Percentiles rank a stretch among this genome's conserved stretches.
Evolutionary conservation across 169 alveolate species (phyloP).

Genomic region (Neospora caninum): DNA sequence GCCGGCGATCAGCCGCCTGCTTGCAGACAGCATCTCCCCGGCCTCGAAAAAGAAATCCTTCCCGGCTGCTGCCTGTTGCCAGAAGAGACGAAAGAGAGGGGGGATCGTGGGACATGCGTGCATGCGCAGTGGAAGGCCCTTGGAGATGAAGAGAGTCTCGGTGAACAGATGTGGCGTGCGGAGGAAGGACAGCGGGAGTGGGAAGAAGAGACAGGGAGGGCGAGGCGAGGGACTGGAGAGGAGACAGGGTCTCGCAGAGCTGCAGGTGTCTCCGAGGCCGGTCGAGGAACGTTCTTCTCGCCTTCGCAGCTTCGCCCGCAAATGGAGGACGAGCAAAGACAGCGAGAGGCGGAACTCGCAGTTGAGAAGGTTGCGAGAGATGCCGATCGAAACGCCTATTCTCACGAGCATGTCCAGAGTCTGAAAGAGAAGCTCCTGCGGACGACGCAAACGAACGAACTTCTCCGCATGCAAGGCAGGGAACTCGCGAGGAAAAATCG

Average conservation of each 20-base stretch:
- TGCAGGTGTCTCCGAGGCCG: background rate
- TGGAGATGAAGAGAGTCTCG: background rate
- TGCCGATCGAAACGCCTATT: background rate
- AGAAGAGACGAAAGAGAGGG: background rate
- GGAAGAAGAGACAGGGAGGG: too few relatives aligned
- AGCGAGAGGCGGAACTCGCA: background rate
- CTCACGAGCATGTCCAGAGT: background rate
- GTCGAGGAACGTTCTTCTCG: background rate
- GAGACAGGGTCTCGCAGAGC: too few relatives aligned
- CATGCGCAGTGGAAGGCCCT: background rate
- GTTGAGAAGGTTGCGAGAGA: background rate
- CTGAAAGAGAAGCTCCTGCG: background rate
- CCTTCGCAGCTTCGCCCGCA: background rate
- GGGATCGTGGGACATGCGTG: background rate
- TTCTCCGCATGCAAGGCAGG: background rate
- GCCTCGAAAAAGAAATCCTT: background rate
- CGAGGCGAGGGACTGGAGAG: too few relatives aligned
- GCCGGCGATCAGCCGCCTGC: background rate
- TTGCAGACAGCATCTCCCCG: background rate
- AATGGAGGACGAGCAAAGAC: background rate
- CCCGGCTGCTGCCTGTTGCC: background rate
- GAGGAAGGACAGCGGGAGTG: background rate
- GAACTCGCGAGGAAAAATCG: background rate
- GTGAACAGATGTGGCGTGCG: background rate
- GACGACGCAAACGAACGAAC: background rate